A percentile compares a stretch with the other conserved stretches of the same genome.
phyloP scores from a whole-genome alignment of 495 filamentous ascomycete genomes.

The Xylaria castorea region DNA sequence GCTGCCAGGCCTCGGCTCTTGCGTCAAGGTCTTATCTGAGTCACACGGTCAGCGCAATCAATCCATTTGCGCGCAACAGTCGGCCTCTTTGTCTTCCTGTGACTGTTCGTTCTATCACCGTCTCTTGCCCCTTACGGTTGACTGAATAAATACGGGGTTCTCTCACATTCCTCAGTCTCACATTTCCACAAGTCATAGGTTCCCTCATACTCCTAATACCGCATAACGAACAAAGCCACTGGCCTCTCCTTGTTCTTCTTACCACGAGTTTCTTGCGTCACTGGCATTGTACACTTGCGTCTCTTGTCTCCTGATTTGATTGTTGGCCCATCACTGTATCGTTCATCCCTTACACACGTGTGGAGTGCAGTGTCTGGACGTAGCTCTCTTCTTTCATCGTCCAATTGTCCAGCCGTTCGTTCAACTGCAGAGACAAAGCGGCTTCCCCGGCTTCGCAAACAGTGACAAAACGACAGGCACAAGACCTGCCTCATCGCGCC shows the following conservation, averaged over 20 bases:
- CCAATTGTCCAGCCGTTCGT: background rate
- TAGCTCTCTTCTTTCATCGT: conserved; percentile 16
- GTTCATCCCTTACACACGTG: background rate
- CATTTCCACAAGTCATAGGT: conserved; percentile 1
- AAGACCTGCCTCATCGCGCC: conserved; percentile 33
- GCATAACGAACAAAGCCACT: conserved; percentile 33
- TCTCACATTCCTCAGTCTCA: background rate
- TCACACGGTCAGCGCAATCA: conserved; percentile 39
- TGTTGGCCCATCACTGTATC: background rate
- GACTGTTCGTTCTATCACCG: conserved; percentile 21
- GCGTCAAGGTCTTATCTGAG: conserved; percentile 39
- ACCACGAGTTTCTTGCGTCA: conserved; percentile 33
- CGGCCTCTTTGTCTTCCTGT: conserved; percentile 17
- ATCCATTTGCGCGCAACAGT: conserved; percentile 14
- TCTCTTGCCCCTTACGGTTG: conserved; percentile 6
- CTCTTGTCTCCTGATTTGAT: conserved; percentile 3
- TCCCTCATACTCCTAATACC: conserved; percentile 21
- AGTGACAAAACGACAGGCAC: conserved; percentile 30
- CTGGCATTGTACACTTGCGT: conserved; percentile 26
- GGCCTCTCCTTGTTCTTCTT: conserved; percentile 14
- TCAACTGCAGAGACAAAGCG: conserved; percentile 15
- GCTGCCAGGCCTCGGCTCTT: conserved; percentile 18
- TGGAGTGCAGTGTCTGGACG: conserved; percentile 4
- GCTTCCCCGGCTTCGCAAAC: conserved; percentile 25
- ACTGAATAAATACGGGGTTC: conserved; percentile 7